phyloP scores from a whole-genome alignment of 306 rosid species.

The Echinosophora koreensis region DNA sequence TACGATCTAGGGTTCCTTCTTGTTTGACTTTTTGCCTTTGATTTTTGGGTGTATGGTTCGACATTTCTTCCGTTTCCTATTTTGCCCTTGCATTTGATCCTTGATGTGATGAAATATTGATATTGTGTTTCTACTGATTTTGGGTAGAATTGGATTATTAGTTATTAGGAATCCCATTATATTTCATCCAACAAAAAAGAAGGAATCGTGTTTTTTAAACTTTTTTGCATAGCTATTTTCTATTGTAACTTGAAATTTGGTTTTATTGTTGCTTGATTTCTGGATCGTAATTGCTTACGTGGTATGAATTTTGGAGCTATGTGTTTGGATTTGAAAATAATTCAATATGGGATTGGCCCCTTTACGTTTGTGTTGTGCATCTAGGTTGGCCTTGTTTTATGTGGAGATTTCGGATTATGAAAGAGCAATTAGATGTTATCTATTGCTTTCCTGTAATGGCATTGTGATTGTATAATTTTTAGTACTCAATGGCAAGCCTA shows the following conservation, averaged over 20 bases:
- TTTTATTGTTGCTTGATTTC: constrained; percentile 35
- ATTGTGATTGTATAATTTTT: neutral
- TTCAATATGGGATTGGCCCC: constrained; percentile 1
- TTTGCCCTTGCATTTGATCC: constrained; percentile 37
- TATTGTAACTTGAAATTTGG: constrained; percentile 5
- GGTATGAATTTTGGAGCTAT: neutral
- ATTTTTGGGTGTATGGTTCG: neutral
- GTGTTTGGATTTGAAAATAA: constrained; percentile 33
- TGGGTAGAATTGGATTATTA: constrained; percentile 34
- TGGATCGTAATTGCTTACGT: constrained; percentile 29
- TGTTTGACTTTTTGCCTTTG: constrained; percentile 42
- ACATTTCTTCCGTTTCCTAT: neutral
- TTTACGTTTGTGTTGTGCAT: neutral
- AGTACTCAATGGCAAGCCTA: neutral
- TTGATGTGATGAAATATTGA: neutral
- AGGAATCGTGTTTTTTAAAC: neutral
- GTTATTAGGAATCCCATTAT: neutral
- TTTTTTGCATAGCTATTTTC: neutral
- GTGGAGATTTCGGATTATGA: neutral
- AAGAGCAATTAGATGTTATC: neutral
- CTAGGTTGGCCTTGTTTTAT: neutral
- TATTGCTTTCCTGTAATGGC: constrained; percentile 18
- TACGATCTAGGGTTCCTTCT: constrained; percentile 46
- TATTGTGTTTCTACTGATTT: neutral
- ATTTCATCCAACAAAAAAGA: no score